Conservation (phyloP, 2,329 filamentous ascomycete species). For the Fusarium multiceps region DNA sequence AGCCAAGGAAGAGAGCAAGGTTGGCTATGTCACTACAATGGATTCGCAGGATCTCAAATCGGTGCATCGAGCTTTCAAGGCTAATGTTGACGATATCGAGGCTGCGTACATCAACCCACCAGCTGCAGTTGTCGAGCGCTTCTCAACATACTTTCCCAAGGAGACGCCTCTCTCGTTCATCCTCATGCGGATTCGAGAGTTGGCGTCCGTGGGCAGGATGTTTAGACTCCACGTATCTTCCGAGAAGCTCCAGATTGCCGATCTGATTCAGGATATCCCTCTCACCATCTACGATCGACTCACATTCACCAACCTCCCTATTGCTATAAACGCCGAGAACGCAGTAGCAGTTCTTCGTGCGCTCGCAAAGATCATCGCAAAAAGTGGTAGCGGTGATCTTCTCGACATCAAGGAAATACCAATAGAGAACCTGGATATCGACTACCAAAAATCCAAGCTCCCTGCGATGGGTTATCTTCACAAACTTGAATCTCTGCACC, state of each 20-base stretch:
- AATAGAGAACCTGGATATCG: slow-evolving; percentile 78
- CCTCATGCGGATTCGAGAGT: slow-evolving; percentile 77
- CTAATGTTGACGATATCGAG: slow-evolving; percentile 72
- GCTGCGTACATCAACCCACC: slow-evolving; percentile 82
- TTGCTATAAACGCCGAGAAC: slow-evolving; percentile 63
- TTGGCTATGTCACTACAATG: slow-evolving; percentile 84
- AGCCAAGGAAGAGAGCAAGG: slow-evolving; percentile 51
- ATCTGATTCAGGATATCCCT: slow-evolving; percentile 77
- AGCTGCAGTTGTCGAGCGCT: slow-evolving; percentile 74
- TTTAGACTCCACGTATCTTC: slow-evolving; percentile 74
- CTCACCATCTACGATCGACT: slow-evolving; percentile 80
- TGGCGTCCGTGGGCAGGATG: slow-evolving; percentile 69
- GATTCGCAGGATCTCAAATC: slow-evolving; percentile 74
- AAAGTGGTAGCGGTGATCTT: slow-evolving; percentile 73
- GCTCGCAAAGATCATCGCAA: slow-evolving; percentile 76
- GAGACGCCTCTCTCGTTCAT: slow-evolving; percentile 87
- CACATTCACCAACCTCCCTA: slow-evolving; percentile 78
- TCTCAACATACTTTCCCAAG: slow-evolving; percentile 83
- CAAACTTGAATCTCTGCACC: slow-evolving; percentile 81
- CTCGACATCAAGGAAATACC: slow-evolving; percentile 77
- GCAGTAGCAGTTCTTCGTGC: slow-evolving; percentile 66
- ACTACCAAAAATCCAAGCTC: slow-evolving; percentile 53
- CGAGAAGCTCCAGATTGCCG: slow-evolving; percentile 74
- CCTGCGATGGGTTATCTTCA: slow-evolving; percentile 68
- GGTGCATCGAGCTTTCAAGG: slow-evolving; percentile 71